Conservation (phyloP, 176 grass and related monocot genomes). For the Echinochloa phyllopogon region DNA sequence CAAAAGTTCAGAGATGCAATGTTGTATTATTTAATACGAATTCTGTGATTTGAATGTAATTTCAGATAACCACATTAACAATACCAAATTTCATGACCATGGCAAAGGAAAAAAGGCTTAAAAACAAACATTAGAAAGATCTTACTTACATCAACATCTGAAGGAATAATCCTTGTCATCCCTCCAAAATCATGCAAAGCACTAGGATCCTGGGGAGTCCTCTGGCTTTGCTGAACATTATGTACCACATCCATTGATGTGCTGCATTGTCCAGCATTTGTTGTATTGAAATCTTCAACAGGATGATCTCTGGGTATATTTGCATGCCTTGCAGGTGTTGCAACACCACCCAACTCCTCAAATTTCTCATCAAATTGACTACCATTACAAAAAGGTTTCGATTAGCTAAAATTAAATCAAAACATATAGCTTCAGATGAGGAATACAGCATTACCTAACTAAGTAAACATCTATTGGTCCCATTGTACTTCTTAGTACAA, state of each 20-base stretch:
- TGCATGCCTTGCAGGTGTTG: conserved; percentile 46
- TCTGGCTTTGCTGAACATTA: conserved; percentile 47
- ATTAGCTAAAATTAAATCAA: conserved; percentile 35
- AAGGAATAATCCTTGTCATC: conserved; percentile 92
- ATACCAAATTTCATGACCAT: neutral
- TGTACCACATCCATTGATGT: conserved; percentile 45
- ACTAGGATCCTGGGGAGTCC: conserved; percentile 50
- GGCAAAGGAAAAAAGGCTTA: too few relatives aligned
- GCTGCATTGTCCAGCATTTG: conserved; percentile 45
- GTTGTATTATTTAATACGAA: neutral
- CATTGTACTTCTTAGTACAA: conserved; percentile 96
- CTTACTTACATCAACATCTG: conserved; percentile 79
- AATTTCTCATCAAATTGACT: conserved; percentile 97
- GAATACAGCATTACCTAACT: conserved; percentile 78
- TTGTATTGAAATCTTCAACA: conserved; percentile 39
- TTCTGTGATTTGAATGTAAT: neutral
- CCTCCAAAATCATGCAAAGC: conserved; percentile 75
- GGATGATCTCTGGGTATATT: conserved; percentile 28
- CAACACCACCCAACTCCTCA: conserved; percentile 71
- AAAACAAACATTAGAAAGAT: conserved; percentile 20
- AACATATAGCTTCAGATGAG: conserved; percentile 26
- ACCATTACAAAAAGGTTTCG: conserved; percentile 31
- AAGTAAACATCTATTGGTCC: conserved; percentile 99
- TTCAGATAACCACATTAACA: neutral
- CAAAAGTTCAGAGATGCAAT: conserved; percentile 27